Conservation (phyloP, 106 monocot genomes). For the Cymbidium sinense region DNA sequence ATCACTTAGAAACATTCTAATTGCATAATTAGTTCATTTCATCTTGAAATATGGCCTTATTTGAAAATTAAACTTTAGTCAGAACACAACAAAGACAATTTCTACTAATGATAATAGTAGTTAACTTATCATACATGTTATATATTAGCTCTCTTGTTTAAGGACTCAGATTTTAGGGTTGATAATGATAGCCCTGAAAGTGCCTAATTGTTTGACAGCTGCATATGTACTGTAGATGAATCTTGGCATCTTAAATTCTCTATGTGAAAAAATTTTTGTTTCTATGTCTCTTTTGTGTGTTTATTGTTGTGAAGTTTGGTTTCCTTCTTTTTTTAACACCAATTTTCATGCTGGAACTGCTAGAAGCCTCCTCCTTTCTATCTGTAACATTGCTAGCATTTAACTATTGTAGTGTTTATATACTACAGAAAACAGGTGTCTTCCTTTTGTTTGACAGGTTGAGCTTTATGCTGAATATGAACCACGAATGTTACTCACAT, state of each 20-base stretch:
- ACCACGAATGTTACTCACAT: constrained; percentile 73
- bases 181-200: not conserved
- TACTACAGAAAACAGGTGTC: not conserved
- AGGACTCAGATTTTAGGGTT: not conserved
- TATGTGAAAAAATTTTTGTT: not conserved
- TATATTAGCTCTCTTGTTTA: no score
- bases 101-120: no score
- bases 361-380: not conserved
- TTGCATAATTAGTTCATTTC: not conserved
- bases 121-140: no score
- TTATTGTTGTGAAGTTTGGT: not conserved
- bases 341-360: not conserved
- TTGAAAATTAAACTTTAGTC: no score
- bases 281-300: not conserved
- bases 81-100: no score
- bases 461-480: constrained; percentile 98
- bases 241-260: not conserved
- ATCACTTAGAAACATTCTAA: not conserved
- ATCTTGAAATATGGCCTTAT: no score
- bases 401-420: not conserved
- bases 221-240: not conserved
- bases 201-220: not conserved
- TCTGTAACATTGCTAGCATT: not conserved
- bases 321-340: not conserved
- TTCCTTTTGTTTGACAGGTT: constrained; percentile 38